A percentile compares a stretch with the other conserved stretches of the same genome.
Conservation (phyloP, 371 early-diverging fungal genomes). For the Mucor saturninus region DNA sequence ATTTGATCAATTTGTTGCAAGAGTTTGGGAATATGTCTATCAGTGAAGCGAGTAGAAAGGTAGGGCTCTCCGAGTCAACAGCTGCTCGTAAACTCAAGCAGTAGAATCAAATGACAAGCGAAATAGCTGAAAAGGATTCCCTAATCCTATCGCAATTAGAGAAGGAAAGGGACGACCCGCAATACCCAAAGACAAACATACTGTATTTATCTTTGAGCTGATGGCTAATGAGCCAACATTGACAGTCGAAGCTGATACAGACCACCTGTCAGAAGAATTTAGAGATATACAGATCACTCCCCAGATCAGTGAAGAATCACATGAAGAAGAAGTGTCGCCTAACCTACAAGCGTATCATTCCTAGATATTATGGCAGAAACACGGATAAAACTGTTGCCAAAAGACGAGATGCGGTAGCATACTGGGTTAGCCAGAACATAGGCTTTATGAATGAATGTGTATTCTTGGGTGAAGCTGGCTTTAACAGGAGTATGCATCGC, state of each 20-base stretch:
- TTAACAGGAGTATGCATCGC: constrained; percentile 23
- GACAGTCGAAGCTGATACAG: constrained; percentile 23
- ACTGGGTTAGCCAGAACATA: constrained; percentile 28
- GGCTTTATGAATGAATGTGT: constrained; percentile 28
- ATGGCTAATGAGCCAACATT: constrained; percentile 25
- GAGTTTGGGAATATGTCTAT: constrained; percentile 28
- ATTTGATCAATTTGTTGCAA: constrained; percentile 1
- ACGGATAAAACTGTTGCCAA: constrained; percentile 26
- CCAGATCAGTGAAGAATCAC: constrained; percentile 25
- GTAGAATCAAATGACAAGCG: constrained; percentile 25
- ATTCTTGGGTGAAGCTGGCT: constrained; percentile 24
- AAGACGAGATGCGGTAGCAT: constrained; percentile 28
- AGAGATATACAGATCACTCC: constrained; percentile 27
- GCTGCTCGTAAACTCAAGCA: constrained; percentile 20
- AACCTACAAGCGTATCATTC: constrained; percentile 28
- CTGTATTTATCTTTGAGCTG: constrained; percentile 11
- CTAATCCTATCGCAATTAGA: constrained; percentile 22
- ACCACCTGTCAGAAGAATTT: constrained; percentile 24
- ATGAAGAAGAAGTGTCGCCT: constrained; percentile 25
- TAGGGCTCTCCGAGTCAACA: constrained; percentile 19
- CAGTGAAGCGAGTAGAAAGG: constrained; percentile 22
- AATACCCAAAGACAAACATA: constrained; percentile 16
- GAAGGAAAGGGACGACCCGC: constrained; percentile 19
- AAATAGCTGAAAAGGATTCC: constrained; percentile 23
- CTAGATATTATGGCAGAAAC: constrained; percentile 25